A percentile compares a stretch with the other conserved stretches of the same genome.
Conservation (phyloP, 768 basidiomycete species). For the Amanita exitialis region DNA sequence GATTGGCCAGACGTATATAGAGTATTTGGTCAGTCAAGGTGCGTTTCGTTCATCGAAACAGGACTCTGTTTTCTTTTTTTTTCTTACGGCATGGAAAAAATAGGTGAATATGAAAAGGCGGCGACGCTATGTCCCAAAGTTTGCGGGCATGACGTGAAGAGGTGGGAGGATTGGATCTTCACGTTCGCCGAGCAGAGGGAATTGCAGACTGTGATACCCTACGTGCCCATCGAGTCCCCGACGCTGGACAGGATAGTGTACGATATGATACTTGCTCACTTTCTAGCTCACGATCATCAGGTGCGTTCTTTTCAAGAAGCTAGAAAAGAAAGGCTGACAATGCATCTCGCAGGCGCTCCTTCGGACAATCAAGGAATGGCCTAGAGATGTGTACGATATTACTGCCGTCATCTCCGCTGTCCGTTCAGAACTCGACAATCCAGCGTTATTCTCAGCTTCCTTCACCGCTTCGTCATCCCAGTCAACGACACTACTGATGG, state of each 20-base stretch:
- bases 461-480: slow-evolving; percentile 29
- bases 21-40: slow-evolving; percentile 80
- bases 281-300: slow-evolving; percentile 65
- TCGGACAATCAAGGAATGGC: slow-evolving; percentile 81
- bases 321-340: background rate
- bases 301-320: slow-evolving; percentile 25
- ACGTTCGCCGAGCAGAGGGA: slow-evolving; percentile 75
- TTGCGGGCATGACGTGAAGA: slow-evolving; percentile 63
- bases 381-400: slow-evolving; percentile 82
- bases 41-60: slow-evolving; percentile 10
- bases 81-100: background rate
- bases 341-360: slow-evolving; percentile 48
- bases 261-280: slow-evolving; percentile 89
- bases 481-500: slow-evolving; percentile 63
- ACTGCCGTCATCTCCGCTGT: slow-evolving; percentile 84
- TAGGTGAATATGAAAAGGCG: slow-evolving; percentile 26
- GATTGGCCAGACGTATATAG: slow-evolving; percentile 82
- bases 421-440: slow-evolving; percentile 66
- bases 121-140: slow-evolving; percentile 80
- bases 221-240: slow-evolving; percentile 75
- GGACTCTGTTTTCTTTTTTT: background rate
- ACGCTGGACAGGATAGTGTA: slow-evolving; percentile 80
- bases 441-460: slow-evolving; percentile 38
- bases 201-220: slow-evolving; percentile 84
- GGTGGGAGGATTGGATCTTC: slow-evolving; percentile 98